These are phyloP conservation scores for Aspergillus taichungensis DNA, from an alignment of 495 filamentous ascomycete genomes.

Conservation along the genomic window DNA sequence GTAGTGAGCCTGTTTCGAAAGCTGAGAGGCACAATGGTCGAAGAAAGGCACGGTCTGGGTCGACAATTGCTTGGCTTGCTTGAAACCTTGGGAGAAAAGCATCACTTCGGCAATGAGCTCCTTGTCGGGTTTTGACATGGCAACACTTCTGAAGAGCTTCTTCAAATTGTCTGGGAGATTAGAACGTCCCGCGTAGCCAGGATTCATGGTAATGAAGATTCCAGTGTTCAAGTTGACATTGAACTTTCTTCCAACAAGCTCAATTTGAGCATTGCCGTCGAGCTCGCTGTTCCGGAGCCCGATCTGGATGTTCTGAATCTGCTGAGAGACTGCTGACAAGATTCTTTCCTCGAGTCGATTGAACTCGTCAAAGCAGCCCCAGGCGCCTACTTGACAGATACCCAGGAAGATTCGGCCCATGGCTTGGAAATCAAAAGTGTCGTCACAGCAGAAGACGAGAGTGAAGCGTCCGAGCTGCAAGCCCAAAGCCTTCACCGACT, in stretches of 20 bases:
- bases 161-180: slow-evolving; percentile 98
- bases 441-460: slow-evolving; percentile 96
- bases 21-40: slow-evolving; percentile 66
- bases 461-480: slow-evolving; percentile 95
- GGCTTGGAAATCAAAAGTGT: slow-evolving; percentile 98
- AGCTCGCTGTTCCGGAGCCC: slow-evolving; percentile 74
- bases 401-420: slow-evolving; percentile 99
- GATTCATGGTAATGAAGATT: slow-evolving; percentile 99
- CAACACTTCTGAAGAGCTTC: slow-evolving; percentile 97
- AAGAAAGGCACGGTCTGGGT: slow-evolving; percentile 97
- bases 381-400: slow-evolving; percentile 97
- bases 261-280: slow-evolving; percentile 77
- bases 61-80: slow-evolving; percentile 83
- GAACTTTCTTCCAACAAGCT: slow-evolving; percentile 83
- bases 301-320: slow-evolving; percentile 97
- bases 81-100: slow-evolving; percentile 99
- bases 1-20: slow-evolving; percentile 97
- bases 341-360: slow-evolving; percentile 97
- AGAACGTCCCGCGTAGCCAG: slow-evolving; percentile 94
- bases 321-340: slow-evolving; percentile 93
- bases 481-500: slow-evolving; percentile 96
- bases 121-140: slow-evolving; percentile 99
- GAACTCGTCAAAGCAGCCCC: slow-evolving; percentile 99
- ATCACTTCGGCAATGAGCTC: slow-evolving; percentile 99
- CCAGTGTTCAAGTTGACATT: slow-evolving; percentile 84